Base-by-base conservation (phyloP, 257 asterid species). In the Anisodus acutangulus region DNA sequence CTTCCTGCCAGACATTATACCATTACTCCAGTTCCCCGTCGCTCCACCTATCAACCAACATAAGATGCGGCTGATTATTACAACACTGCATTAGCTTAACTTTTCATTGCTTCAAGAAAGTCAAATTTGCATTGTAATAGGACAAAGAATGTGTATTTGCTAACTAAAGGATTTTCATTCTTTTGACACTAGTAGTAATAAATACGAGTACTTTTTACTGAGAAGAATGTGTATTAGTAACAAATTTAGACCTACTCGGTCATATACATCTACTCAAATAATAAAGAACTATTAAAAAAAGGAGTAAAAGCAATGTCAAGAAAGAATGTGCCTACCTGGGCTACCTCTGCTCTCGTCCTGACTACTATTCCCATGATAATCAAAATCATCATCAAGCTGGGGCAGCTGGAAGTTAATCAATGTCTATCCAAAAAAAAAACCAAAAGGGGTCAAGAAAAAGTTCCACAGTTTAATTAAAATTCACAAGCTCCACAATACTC, bases 321-420 rank as follows among this genome's bases (percentile, higher is more conserved):
- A 78, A 86, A 81, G 59, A 85, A 86, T 87, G 84, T 87, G 89
- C 90, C 89, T 90, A 90, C 97, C 97, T 93, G 89, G 97, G 92
- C 94, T 90, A 91, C 95, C 97, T 92, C 93, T 90, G 95, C 98
- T 95, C 89, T 97, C 99, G 87, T 97, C 99, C 91, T 95, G 98
- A 90, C 99, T 97, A 89, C 98, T 94, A 89, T 93, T 92, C 83
- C 91, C 98, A 85, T 91, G 91, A 90, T 95, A 93, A 89, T 95
- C 98, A 88, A 93, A 91, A 86, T 91, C 98, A 78, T 92, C 97
- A 76, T 92, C 97, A 83, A 91, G 95, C 85, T 92, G 97, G 81
- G 98, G 99, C 91, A 97, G 97, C 88, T 90, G 97, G 90, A 91
- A 97, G 92, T 90, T 95, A 94, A 91, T 91, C 95, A 97, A 90